Evolutionary conservation across 192 early-diverging fungal genomes (phyloP).

Genomic region (Podochytrium sp.): DNA sequence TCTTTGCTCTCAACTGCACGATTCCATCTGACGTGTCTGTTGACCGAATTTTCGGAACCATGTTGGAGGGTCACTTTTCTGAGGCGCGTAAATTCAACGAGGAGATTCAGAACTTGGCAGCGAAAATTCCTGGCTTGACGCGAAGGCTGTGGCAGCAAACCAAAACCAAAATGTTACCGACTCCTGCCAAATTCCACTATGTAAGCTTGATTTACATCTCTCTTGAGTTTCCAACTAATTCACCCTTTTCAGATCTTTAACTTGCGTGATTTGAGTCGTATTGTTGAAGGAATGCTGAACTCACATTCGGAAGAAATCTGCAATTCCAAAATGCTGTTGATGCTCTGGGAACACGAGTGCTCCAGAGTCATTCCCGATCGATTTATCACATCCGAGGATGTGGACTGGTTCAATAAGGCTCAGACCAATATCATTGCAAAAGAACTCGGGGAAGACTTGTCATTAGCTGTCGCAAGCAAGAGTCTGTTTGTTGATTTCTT

Average conservation of each 20-base stretch:
- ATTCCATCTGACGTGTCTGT: constrained; percentile 68
- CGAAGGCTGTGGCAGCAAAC: constrained; percentile 64
- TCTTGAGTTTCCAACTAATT: no score
- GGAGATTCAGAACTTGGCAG: constrained; percentile 50
- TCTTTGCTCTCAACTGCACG: constrained; percentile 65
- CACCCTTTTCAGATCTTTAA: no score
- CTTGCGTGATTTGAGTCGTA: constrained; percentile 62
- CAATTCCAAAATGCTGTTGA: constrained; percentile 49
- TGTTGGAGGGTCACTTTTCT: constrained; percentile 68
- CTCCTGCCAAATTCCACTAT: constrained; percentile 72
- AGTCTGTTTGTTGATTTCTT: constrained; percentile 65
- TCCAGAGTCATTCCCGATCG: constrained; percentile 64
- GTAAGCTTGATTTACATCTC: no score
- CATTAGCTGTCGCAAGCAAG: constrained; percentile 43
- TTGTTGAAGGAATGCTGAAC: constrained; percentile 66
- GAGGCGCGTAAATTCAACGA: constrained; percentile 55
- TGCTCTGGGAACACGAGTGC: constrained; percentile 69
- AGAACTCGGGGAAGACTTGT: constrained; percentile 60
- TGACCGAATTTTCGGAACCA: constrained; percentile 68
- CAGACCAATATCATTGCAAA: constrained; percentile 49
- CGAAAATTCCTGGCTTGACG: constrained; percentile 52
- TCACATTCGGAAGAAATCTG: constrained; percentile 57
- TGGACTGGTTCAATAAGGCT: constrained; percentile 65
- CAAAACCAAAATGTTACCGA: constrained; percentile 70
- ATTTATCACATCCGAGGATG: constrained; percentile 61